These are phyloP conservation scores for Gossypium thurberi DNA, from an alignment of 345 rosid species.

Conservation along the genomic window DNA sequence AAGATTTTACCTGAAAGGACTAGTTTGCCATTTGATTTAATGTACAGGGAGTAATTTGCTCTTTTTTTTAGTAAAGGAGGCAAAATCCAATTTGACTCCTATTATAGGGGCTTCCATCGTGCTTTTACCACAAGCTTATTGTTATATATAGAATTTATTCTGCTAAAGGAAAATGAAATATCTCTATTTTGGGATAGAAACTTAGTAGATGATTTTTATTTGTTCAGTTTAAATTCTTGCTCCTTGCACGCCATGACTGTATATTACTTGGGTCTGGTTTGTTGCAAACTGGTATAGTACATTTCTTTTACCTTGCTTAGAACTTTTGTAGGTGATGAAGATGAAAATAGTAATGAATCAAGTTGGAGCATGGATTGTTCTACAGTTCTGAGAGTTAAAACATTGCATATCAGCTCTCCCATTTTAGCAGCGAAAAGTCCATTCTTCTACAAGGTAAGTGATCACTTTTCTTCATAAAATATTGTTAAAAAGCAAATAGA, in stretches of 20 bases:
- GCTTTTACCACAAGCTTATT: neutral
- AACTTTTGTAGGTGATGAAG: conserved; percentile 59
- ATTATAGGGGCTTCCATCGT: too few relatives aligned
- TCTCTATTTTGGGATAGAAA: neutral
- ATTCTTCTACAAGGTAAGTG: conserved; percentile 78
- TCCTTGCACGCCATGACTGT: neutral
- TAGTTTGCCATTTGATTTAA: too few relatives aligned
- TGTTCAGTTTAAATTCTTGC: neutral
- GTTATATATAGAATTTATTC: neutral
- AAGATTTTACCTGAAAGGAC: too few relatives aligned
- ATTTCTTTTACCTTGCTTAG: neutral
- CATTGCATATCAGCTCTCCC: conserved; percentile 94
- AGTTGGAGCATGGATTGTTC: conserved; percentile 80
- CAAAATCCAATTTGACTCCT: too few relatives aligned
- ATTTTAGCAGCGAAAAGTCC: conserved; percentile 98
- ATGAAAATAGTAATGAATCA: conserved; percentile 51
- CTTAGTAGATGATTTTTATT: neutral
- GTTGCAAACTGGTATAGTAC: neutral
- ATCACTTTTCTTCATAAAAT: neutral
- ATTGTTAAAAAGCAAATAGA: neutral
- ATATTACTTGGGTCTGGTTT: neutral
- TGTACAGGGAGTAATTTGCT: too few relatives aligned
- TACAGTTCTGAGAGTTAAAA: conserved; percentile 65
- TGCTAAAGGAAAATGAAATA: neutral
- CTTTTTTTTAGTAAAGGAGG: neutral